Percentiles rank a stretch among this genome's conserved stretches.
Evolutionary conservation across 306 rosid genomes (phyloP).

Genomic region (Senna siamea): DNA sequence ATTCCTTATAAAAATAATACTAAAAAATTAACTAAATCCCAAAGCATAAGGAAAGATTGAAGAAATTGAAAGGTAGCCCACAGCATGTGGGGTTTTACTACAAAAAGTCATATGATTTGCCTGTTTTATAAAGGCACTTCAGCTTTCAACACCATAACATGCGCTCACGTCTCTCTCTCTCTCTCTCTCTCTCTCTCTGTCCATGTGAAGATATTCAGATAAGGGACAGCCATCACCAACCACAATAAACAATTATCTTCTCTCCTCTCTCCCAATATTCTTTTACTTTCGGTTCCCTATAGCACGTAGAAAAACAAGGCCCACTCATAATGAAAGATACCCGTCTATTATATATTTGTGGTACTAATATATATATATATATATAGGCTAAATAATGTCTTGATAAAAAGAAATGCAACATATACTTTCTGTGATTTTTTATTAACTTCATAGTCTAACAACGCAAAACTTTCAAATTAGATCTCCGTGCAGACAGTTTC

Average conservation of each 20-base stretch:
- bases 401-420: no score
- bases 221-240: background rate
- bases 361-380: no score
- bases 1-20: no score
- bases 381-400: no score
- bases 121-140: background rate
- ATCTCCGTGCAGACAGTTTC: background rate
- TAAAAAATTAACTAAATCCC: no score
- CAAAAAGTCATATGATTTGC: slow-evolving; percentile 30
- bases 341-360: no score
- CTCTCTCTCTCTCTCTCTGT: slow-evolving; percentile 24
- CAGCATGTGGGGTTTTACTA: slow-evolving; percentile 50
- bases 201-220: background rate
- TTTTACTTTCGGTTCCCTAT: no score
- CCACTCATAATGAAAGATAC: no score
- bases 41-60: background rate
- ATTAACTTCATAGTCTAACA: no score
- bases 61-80: slow-evolving; percentile 22
- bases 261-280: background rate
- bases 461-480: background rate
- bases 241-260: background rate
- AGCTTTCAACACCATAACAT: slow-evolving; percentile 39
- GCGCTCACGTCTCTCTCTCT: slow-evolving; percentile 33
- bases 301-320: no score
- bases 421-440: no score